Percentiles rank a stretch among this genome's conserved stretches.
Evolutionary conservation across 306 rosid species (phyloP).

Genomic region (Medicago arabica): DNA sequence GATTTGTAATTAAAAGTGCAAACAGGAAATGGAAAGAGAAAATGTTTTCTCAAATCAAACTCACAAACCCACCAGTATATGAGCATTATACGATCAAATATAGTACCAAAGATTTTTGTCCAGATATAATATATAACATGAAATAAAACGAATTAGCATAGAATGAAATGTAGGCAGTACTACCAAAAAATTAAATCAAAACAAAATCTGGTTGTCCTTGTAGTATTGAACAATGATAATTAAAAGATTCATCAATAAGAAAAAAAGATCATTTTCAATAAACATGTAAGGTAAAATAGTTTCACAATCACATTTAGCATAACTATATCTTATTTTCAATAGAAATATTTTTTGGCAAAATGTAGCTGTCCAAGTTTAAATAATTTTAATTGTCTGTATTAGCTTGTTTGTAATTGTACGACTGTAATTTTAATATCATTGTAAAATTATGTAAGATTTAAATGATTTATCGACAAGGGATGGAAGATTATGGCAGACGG

Average conservation of each 20-base stretch:
- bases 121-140: conserved; percentile 22
- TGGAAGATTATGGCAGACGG: background rate
- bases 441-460: conserved; percentile 13
- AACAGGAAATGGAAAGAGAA: conserved; percentile 1
- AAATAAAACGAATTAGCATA: conserved; percentile 25
- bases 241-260: conserved; percentile 10
- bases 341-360: conserved; percentile 21
- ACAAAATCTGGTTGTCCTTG: conserved; percentile 7
- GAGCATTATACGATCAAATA: conserved; percentile 22
- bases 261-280: conserved; percentile 1
- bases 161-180: conserved; percentile 28
- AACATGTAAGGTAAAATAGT: conserved; percentile 9
- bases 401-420: conserved; percentile 30
- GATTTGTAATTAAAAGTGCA: conserved; percentile 10
- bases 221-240: conserved; percentile 9
- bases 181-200: conserved; percentile 24
- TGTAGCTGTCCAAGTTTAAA: conserved; percentile 13
- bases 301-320: conserved; percentile 15
- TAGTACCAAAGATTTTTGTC: background rate
- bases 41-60: conserved; percentile 13
- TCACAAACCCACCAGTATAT: conserved; percentile 20
- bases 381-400: conserved; percentile 3
- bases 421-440: conserved; percentile 30
- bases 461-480: conserved; percentile 3
- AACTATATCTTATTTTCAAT: conserved; percentile 27